phyloP scores from a whole-genome alignment of 2,329 filamentous ascomycete genomes.

The Hypocreales sp. region DNA sequence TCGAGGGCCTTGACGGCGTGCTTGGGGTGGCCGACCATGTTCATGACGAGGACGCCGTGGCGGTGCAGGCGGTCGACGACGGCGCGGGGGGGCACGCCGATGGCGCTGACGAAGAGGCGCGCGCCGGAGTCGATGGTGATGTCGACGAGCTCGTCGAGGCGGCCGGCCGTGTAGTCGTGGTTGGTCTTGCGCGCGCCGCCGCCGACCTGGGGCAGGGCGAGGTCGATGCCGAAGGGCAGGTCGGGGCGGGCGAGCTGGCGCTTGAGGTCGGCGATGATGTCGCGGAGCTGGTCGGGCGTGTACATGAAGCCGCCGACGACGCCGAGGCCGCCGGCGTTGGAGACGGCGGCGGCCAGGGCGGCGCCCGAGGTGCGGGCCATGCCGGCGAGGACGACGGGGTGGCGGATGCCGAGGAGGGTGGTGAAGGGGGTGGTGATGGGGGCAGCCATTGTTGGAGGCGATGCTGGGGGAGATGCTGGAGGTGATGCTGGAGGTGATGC shows the following conservation, averaged over 20 bases:
- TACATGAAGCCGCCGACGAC: constrained; percentile 60
- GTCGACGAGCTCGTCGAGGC: constrained; percentile 74
- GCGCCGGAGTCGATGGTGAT: constrained; percentile 78
- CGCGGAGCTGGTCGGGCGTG: constrained; percentile 57
- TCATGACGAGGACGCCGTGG: constrained; percentile 78
- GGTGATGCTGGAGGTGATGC: no score
- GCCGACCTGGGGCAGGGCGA: constrained; percentile 81
- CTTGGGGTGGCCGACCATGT: constrained; percentile 89
- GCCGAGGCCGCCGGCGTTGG: constrained; percentile 73
- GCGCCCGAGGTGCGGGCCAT: constrained; percentile 82
- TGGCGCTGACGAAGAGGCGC: constrained; percentile 70
- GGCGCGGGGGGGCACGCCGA: constrained; percentile 64
- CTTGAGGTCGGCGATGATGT: constrained; percentile 80
- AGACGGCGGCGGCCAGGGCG: constrained; percentile 68
- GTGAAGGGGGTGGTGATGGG: constrained; percentile 66
- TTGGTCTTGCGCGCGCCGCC: constrained; percentile 77
- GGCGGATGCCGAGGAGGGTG: constrained; percentile 63
- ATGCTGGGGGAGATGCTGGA: no score
- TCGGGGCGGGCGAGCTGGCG: constrained; percentile 46
- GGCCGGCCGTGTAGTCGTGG: constrained; percentile 86
- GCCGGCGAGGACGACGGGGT: constrained; percentile 83
- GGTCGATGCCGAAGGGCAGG: constrained; percentile 80
- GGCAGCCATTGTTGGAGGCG: neutral
- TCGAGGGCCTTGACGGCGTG: constrained; percentile 82
- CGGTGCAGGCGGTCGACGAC: constrained; percentile 66